Percentiles rank a stretch among this genome's conserved stretches.
Evolutionary conservation across 768 basidiomycete genomes (phyloP).

Genomic region (Calocera cornea): DNA sequence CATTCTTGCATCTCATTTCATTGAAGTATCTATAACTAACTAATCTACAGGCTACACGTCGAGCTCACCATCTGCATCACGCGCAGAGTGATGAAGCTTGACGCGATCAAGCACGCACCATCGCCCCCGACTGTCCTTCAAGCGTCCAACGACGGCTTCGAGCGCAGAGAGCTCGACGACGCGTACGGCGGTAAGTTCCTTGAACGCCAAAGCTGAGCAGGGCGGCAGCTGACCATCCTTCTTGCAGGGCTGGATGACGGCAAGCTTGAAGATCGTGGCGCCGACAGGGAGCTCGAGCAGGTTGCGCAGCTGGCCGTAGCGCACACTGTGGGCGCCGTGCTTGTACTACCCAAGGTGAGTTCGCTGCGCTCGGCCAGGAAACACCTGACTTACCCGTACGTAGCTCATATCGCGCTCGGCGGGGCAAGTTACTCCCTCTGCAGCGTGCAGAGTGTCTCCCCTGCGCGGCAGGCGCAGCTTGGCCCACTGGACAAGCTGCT

Average conservation of each 20-base stretch:
- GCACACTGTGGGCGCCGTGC: neutral
- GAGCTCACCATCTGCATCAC: too few species aligned
- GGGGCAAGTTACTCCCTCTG: neutral
- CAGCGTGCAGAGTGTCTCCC: neutral
- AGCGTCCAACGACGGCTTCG: too few species aligned
- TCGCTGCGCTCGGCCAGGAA: neutral
- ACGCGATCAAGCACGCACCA: too few species aligned
- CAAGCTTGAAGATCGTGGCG: neutral
- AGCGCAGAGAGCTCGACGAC: neutral
- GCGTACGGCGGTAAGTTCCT: neutral
- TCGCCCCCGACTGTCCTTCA: too few species aligned
- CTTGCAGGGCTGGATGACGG: neutral
- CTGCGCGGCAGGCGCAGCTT: neutral
- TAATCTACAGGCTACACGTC: too few species aligned
- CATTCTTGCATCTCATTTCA: too few species aligned
- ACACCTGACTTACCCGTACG: neutral
- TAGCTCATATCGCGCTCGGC: neutral
- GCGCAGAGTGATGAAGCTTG: too few species aligned
- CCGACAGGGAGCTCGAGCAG: neutral
- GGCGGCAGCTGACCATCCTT: neutral
- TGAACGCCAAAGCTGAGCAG: neutral
- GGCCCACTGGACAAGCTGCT: neutral
- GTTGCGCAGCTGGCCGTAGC: neutral
- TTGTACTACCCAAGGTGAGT: neutral
- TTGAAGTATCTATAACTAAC: too few species aligned